Conservation (phyloP, 768 basidiomycete species). For the Tricholoma saponaceum region DNA sequence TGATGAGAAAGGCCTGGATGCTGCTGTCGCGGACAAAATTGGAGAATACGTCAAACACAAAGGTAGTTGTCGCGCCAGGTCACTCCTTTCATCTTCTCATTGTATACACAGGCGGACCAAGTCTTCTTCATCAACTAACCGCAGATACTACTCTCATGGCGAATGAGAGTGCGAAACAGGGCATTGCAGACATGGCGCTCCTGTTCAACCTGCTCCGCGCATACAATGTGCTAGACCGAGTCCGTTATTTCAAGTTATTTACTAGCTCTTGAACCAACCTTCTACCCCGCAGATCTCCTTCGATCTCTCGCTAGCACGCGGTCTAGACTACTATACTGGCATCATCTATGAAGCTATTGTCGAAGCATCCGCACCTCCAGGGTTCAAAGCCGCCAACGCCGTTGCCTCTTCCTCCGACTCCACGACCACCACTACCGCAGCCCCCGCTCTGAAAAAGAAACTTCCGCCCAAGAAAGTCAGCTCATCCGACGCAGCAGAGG, state of each 20-base stretch:
- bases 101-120: conserved; percentile 60
- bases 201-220: conserved; percentile 81
- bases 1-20: conserved; percentile 86
- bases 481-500: conserved; percentile 36
- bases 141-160: conserved; percentile 60
- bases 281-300: conserved; percentile 72
- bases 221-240: conserved; percentile 77
- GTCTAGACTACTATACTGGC: conserved; percentile 97
- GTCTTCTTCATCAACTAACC: conserved; percentile 68
- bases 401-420: conserved; percentile 37
- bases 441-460: conserved; percentile 25
- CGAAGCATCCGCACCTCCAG: conserved; percentile 90
- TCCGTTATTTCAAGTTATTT: conserved; percentile 23
- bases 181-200: conserved; percentile 81
- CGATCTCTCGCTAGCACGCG: conserved; percentile 95
- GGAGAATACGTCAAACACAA: conserved; percentile 96
- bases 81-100: neutral
- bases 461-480: conserved; percentile 42
- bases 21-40: conserved; percentile 83
- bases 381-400: conserved; percentile 55
- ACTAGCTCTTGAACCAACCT: neutral
- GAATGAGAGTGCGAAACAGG: conserved; percentile 74
- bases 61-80: conserved; percentile 42
- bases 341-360: conserved; percentile 97
- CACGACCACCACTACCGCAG: conserved; percentile 24